phyloP scores from a whole-genome alignment of 1,284 basidiomycete species.

The Leccinum pachyderme region DNA sequence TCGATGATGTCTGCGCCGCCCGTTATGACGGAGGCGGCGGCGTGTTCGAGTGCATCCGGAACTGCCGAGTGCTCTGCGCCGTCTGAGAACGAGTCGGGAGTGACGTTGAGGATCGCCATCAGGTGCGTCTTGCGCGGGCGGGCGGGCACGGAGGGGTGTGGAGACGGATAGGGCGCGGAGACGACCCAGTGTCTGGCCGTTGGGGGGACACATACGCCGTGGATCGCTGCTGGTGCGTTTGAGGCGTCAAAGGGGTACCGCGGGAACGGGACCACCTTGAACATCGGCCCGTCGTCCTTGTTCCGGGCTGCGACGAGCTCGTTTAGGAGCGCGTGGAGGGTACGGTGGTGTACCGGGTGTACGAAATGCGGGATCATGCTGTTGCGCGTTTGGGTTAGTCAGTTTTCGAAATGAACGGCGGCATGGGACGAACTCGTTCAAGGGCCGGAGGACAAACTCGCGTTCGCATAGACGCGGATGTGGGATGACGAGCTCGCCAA shows the following conservation, averaged over 20 bases:
- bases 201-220: conserved; percentile 35
- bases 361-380: conserved; percentile 72
- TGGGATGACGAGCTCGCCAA: conserved; percentile 75
- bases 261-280: conserved; percentile 67
- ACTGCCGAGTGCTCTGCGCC: conserved; percentile 62
- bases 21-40: conserved; percentile 41
- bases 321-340: conserved; percentile 48
- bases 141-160: neutral
- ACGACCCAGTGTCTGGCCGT: conserved; percentile 52
- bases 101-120: conserved; percentile 95
- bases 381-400: neutral
- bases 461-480: conserved; percentile 77
- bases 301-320: conserved; percentile 35
- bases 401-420: neutral
- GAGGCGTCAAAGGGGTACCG: conserved; percentile 39
- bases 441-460: conserved; percentile 89
- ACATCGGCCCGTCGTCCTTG: conserved; percentile 46
- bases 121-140: conserved; percentile 55
- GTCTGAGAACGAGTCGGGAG: conserved; percentile 98
- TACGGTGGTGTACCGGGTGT: conserved; percentile 56
- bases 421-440: conserved; percentile 59
- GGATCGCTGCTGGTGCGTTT: conserved; percentile 4
- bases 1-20: conserved; percentile 77
- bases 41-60: conserved; percentile 51
- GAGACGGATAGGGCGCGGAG: conserved; percentile 22